phyloP scores from a whole-genome alignment of 495 filamentous ascomycete genomes.

The Hypoxylon cercidicola region DNA sequence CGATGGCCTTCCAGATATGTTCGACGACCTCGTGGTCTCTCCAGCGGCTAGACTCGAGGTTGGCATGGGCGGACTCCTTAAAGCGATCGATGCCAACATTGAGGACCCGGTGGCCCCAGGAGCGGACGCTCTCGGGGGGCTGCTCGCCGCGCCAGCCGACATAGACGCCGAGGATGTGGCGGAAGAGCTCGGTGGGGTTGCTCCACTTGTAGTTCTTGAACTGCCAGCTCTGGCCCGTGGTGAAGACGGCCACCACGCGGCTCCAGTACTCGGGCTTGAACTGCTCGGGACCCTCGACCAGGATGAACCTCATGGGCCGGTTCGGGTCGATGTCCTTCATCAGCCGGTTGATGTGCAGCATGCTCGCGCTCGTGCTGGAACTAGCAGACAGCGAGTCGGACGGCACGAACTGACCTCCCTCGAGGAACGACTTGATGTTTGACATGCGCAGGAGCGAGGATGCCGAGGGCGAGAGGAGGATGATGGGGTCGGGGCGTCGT shows the following conservation, averaged over 20 bases:
- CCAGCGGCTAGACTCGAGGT: slow-evolving; percentile 74
- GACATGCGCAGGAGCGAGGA: slow-evolving; percentile 96
- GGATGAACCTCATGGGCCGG: slow-evolving; percentile 88
- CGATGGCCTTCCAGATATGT: slow-evolving; percentile 88
- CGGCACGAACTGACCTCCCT: slow-evolving; percentile 82
- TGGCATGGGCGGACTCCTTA: slow-evolving; percentile 63
- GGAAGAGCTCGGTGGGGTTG: slow-evolving; percentile 87
- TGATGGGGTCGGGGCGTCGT: slow-evolving; percentile 88
- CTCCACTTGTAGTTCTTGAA: slow-evolving; percentile 99
- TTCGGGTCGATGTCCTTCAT: slow-evolving; percentile 77
- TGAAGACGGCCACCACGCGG: slow-evolving; percentile 96
- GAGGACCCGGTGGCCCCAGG: slow-evolving; percentile 86
- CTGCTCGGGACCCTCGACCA: slow-evolving; percentile 90
- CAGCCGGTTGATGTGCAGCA: slow-evolving; percentile 83
- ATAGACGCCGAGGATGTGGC: slow-evolving; percentile 85
- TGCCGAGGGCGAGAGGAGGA: slow-evolving; percentile 97
- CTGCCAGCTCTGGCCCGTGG: slow-evolving; percentile 97
- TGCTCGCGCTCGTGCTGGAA: slow-evolving; percentile 69
- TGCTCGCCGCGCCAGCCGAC: slow-evolving; percentile 92
- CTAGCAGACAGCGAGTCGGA: slow-evolving; percentile 70
- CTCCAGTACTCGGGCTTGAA: slow-evolving; percentile 99
- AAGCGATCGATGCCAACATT: slow-evolving; percentile 82
- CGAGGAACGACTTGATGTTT: slow-evolving; percentile 96
- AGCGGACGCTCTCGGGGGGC: slow-evolving; percentile 76
- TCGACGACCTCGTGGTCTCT: slow-evolving; percentile 94